These are phyloP conservation scores for Akanthomyces dipterigenus DNA, from an alignment of 2,329 filamentous ascomycete genomes.

Conservation along the genomic window DNA sequence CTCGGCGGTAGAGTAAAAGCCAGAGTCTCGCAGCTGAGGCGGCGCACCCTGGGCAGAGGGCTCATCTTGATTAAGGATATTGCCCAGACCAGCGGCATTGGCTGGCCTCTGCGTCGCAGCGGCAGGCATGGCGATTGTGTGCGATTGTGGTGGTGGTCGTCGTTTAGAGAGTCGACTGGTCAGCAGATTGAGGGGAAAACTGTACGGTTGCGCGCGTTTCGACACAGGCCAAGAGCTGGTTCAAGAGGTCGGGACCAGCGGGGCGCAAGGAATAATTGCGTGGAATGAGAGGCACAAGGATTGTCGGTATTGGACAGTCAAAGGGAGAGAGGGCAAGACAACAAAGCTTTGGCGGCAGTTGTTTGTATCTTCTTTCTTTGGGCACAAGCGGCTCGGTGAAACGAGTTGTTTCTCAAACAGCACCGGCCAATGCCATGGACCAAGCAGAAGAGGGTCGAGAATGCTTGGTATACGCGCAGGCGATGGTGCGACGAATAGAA, in stretches of 20 bases:
- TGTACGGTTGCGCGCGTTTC: not conserved
- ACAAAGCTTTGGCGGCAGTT: not conserved
- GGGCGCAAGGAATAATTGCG: not conserved
- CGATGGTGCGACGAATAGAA: not conserved
- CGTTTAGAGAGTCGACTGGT: not conserved
- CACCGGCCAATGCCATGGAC: not conserved
- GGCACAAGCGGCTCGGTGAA: not conserved
- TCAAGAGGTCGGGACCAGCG: not conserved
- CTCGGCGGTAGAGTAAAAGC: slow-evolving; percentile 38
- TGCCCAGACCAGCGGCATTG: slow-evolving; percentile 31
- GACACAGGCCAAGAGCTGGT: not conserved
- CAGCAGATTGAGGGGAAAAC: not conserved
- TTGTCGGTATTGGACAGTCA: not conserved
- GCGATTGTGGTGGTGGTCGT: not conserved
- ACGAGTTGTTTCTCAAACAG: slow-evolving; percentile 2
- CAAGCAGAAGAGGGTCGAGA: not conserved
- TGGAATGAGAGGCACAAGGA: not conserved
- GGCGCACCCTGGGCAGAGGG: slow-evolving; percentile 21
- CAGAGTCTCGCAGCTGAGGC: slow-evolving; percentile 33
- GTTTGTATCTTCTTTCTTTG: not conserved
- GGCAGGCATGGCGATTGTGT: slow-evolving; percentile 13
- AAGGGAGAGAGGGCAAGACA: not conserved
- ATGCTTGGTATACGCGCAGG: not conserved
- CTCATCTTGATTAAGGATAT: slow-evolving; percentile 33
- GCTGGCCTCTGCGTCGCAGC: slow-evolving; percentile 25